Base-by-base conservation (phyloP, 75 land plant species). In the Sequoiadendron giganteum region DNA sequence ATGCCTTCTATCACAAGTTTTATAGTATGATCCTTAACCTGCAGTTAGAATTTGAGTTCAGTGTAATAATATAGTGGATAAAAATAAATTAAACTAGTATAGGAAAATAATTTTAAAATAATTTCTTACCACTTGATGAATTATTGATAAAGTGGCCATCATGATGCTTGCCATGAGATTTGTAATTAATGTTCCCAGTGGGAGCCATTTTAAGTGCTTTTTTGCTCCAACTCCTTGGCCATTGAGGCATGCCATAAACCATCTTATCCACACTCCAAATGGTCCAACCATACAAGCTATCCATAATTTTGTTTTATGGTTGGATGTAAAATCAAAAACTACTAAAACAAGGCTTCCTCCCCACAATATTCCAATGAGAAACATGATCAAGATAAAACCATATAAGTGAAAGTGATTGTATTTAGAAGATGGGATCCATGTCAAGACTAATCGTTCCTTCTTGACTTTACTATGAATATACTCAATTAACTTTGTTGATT, bases 211-310 rank as follows among this genome's bases (percentile, higher is more conserved):
- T 32, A 94, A 73, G 28, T n/a, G 38, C 0, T 88, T 86, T 39
- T 88, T 80, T 32, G n/a, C 84, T 83, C 95, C 94, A 55, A 96
- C 83, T 25, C 97, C 97, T 88, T 90, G 88, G 18, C 98, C 99
- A 90, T 98, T 98, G 1, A 94, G 86, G 36, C 95, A 88, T 21
- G 97, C 97, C 47, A 96, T 85, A 45, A 77, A 89, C 98, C 98
- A 96, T 65, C 99, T 90, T 34, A 88, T 54, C 99, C 99, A 98
- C 34, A 98, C 99, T 49, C 99, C 99, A 18, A 90, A 84, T 30
- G 98, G 95, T 5, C 89, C 98, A 45, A 98, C 95, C 28, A 52
- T 14, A 52, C 55, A 52, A 13, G 55, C 55, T 52, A 52, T 52
- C 55, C 55, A 52, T 52, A 52, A 13, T 52, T 52, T 52, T 52